Evolutionary conservation across 2,329 filamentous ascomycete genomes (phyloP).

Genomic region (Aphanocladium album): DNA sequence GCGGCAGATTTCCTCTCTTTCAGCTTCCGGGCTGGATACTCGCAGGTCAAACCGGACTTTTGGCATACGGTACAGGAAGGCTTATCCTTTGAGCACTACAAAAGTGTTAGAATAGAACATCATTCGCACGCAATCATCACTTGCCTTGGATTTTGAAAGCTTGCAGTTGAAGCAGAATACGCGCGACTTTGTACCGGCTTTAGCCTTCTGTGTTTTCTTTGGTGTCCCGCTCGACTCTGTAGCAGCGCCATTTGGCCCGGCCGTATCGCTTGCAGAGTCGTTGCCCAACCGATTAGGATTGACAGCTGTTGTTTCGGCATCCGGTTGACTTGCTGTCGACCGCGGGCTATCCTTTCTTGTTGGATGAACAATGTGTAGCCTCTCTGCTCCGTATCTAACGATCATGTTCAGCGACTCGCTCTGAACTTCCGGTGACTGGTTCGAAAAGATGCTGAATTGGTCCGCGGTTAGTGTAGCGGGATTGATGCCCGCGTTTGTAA

Average conservation of each 20-base stretch:
- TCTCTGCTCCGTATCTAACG: slow-evolving; percentile 51
- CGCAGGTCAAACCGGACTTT: slow-evolving; percentile 27
- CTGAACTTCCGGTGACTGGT: slow-evolving; percentile 53
- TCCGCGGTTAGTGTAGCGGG: slow-evolving; percentile 47
- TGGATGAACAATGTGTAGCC: slow-evolving; percentile 53
- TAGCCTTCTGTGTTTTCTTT: slow-evolving; percentile 11
- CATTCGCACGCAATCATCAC: slow-evolving; percentile 6
- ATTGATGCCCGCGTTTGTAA: slow-evolving; percentile 44
- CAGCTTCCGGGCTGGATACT: slow-evolving; percentile 33
- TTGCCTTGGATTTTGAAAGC: slow-evolving; percentile 30
- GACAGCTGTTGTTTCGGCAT: background rate
- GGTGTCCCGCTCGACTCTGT: background rate
- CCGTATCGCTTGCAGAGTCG: background rate
- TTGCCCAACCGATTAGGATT: background rate
- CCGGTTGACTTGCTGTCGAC: background rate
- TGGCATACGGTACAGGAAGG: slow-evolving; percentile 37
- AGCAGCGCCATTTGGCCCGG: background rate
- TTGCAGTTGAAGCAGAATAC: slow-evolving; percentile 35
- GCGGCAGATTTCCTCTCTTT: slow-evolving; percentile 21
- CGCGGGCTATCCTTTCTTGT: slow-evolving; percentile 27
- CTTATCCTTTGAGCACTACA: slow-evolving; percentile 36
- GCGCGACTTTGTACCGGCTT: slow-evolving; percentile 25
- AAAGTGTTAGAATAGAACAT: slow-evolving; percentile 15
- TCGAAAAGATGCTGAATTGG: slow-evolving; percentile 56
- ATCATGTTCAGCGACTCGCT: slow-evolving; percentile 52